Evolutionary conservation across 2,329 filamentous ascomycete genomes (phyloP).

Genomic region (Colletotrichum spinosum): DNA sequence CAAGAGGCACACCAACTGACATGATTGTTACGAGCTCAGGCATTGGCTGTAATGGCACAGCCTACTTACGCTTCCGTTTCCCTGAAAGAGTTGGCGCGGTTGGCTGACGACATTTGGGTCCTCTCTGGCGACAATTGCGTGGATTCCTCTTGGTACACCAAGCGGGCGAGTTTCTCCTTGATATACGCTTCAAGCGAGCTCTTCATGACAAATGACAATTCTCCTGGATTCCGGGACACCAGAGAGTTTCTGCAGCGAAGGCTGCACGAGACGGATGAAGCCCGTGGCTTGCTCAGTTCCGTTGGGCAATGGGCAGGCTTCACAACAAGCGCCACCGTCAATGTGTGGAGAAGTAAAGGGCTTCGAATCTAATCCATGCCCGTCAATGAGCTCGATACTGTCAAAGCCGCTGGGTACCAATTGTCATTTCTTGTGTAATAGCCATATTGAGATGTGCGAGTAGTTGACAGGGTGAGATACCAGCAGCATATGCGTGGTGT

Average conservation of each 20-base stretch:
- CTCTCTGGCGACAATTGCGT: slow-evolving; percentile 85
- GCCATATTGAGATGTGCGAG: too few relatives aligned
- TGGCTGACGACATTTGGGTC: slow-evolving; percentile 94
- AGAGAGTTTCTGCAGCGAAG: slow-evolving; percentile 82
- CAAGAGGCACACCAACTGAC: too few relatives aligned
- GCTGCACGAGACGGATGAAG: slow-evolving; percentile 73
- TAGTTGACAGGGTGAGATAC: too few relatives aligned
- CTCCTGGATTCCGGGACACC: slow-evolving; percentile 79
- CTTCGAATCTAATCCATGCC: slow-evolving; percentile 72
- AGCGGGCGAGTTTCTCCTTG: slow-evolving; percentile 66
- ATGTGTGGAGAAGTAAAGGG: slow-evolving; percentile 89
- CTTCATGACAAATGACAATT: slow-evolving; percentile 92
- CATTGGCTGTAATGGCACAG: slow-evolving; percentile 90
- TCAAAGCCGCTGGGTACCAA: too few relatives aligned
- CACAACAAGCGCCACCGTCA: slow-evolving; percentile 80
- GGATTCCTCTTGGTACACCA: slow-evolving; percentile 88
- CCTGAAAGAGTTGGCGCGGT: slow-evolving; percentile 79
- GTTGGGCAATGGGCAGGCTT: slow-evolving; percentile 85
- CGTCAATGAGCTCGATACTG: too few relatives aligned
- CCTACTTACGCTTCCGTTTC: slow-evolving; percentile 81
- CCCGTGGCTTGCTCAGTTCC: slow-evolving; percentile 72
- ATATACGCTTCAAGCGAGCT: slow-evolving; percentile 82
- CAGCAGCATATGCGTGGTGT: too few relatives aligned
- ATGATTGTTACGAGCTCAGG: slow-evolving; percentile 59
- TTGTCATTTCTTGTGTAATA: too few relatives aligned